Conservation (phyloP, 345 rosid species). For the Brassica incana region DNA sequence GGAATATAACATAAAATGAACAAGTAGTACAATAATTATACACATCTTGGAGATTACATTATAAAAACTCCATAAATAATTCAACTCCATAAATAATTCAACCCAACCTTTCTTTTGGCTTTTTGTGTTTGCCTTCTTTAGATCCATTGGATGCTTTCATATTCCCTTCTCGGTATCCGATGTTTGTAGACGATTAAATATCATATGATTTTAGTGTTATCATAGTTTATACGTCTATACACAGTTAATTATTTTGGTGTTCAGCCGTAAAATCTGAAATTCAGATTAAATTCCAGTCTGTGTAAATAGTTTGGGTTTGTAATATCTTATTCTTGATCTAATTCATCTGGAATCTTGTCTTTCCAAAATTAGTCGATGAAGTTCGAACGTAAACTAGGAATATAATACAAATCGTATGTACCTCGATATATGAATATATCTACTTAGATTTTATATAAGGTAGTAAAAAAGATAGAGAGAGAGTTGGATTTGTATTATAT, state of each 20-base stretch:
- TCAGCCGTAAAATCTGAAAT: not conserved
- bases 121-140: constrained; percentile 44
- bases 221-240: not conserved
- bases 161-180: constrained; percentile 48
- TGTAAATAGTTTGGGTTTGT: not conserved
- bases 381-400: not conserved
- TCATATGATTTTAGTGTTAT: not conserved
- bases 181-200: constrained; percentile 35
- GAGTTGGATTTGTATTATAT: not conserved
- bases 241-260: not conserved
- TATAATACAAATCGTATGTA: too few relatives aligned
- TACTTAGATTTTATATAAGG: not conserved
- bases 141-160: constrained; percentile 45
- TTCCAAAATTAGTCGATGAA: not conserved
- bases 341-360: not conserved
- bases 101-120: constrained; percentile 55
- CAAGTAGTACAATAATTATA: constrained; percentile 34
- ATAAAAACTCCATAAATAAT: constrained; percentile 35
- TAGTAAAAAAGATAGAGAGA: not conserved
- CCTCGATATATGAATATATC: not conserved
- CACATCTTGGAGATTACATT: constrained; percentile 24
- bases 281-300: not conserved
- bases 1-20: not conserved
- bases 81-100: constrained; percentile 38
- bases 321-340: not conserved